Evolutionary conservation across 2,329 filamentous ascomycete genomes (phyloP).

Genomic region (Cercospora canescens): DNA sequence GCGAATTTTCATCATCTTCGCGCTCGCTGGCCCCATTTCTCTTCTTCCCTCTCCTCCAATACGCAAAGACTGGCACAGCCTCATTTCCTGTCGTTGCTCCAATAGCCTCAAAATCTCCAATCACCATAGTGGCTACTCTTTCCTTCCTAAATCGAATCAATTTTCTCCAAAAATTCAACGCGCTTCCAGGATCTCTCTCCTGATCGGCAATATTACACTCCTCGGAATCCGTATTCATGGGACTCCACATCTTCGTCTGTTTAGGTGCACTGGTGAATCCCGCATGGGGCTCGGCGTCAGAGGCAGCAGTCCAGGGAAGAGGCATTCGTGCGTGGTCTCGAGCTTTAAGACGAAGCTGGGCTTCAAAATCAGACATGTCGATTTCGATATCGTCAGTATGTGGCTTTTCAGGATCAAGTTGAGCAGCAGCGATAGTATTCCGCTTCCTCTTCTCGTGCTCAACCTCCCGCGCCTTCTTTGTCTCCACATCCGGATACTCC

Average conservation of each 20-base stretch:
- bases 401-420: background rate
- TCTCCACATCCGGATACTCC: constrained; percentile 67
- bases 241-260: constrained; percentile 21
- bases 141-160: constrained; percentile 18
- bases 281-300: constrained; percentile 46
- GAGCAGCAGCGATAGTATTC: background rate
- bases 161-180: constrained; percentile 24
- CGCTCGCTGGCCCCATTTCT: background rate
- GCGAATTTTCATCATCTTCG: background rate
- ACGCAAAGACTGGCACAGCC: constrained; percentile 17
- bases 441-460: background rate
- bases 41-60: constrained; percentile 9
- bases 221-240: constrained; percentile 24
- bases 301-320: constrained; percentile 14
- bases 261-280: constrained; percentile 53
- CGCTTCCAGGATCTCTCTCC: constrained; percentile 5
- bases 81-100: constrained; percentile 9
- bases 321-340: constrained; percentile 65
- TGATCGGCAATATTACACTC: constrained; percentile 22
- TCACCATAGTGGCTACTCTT: constrained; percentile 17
- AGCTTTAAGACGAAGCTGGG: constrained; percentile 57
- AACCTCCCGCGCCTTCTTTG: constrained; percentile 22
- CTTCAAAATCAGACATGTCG: constrained; percentile 43
- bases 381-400: constrained; percentile 7
- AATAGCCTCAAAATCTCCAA: constrained; percentile 22